Percentiles rank a stretch among this genome's conserved stretches.
Conservation (phyloP, 352 stramenopile genomes). For the Phytophthora crassamura region DNA sequence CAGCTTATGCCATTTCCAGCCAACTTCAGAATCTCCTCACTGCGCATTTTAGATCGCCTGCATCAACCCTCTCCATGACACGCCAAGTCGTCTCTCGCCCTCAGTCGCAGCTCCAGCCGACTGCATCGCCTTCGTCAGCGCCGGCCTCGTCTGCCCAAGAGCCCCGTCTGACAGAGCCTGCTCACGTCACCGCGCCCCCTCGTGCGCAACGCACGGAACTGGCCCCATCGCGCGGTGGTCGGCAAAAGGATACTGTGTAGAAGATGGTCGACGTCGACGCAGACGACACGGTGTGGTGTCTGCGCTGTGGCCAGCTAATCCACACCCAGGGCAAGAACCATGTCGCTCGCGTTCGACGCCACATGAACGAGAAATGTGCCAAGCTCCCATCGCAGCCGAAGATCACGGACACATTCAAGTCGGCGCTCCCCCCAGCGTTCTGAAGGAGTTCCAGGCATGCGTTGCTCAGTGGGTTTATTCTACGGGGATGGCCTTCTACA, state of each 20-base stretch:
- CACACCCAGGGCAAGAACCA: background rate
- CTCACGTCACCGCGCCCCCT: too few relatives aligned
- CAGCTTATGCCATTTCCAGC: too few relatives aligned
- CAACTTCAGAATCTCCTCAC: too few relatives aligned
- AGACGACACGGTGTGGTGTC: background rate
- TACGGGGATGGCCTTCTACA: slow-evolving; percentile 3
- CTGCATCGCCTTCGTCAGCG: too few relatives aligned
- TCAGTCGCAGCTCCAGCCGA: too few relatives aligned
- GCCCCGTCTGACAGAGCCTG: too few relatives aligned
- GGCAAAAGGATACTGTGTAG: background rate
- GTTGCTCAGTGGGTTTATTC: background rate
- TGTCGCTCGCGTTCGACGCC: background rate
- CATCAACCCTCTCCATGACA: too few relatives aligned
- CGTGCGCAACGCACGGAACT: too few relatives aligned
- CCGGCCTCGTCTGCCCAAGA: too few relatives aligned
- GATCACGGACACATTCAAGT: background rate
- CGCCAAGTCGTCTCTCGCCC: too few relatives aligned
- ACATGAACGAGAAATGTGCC: background rate
- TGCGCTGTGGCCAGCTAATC: too few relatives aligned
- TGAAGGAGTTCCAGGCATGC: background rate
- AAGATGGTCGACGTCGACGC: background rate
- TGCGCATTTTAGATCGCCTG: too few relatives aligned
- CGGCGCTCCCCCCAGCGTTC: background rate
- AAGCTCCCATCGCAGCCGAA: background rate
- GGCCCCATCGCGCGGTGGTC: background rate